Evolutionary conservation across 1,284 basidiomycete species (phyloP).

Genomic region (Rhodotorula sp.): DNA sequence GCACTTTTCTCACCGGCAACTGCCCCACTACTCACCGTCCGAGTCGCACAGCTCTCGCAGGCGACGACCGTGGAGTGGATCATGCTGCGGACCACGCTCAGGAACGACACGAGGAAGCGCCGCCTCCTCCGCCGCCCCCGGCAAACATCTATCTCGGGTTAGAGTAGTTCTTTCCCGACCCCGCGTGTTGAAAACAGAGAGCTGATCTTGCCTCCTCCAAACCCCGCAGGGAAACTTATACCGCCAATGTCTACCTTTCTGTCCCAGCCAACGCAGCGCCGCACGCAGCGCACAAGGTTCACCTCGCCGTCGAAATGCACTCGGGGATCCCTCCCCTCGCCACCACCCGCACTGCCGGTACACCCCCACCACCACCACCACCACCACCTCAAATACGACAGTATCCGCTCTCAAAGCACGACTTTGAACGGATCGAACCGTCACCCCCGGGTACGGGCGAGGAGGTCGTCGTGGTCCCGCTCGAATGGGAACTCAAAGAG

Average conservation of each 20-base stretch:
- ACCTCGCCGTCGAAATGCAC: slow-evolving; percentile 46
- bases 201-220: neutral
- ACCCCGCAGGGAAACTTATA: neutral
- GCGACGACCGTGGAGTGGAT: too few species aligned
- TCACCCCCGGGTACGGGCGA: too few species aligned
- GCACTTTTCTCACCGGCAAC: too few species aligned
- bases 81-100: too few species aligned
- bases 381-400: neutral
- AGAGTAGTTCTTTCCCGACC: too few species aligned
- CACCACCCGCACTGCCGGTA: neutral
- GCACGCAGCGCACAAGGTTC: slow-evolving; percentile 32
- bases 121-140: too few species aligned
- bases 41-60: too few species aligned
- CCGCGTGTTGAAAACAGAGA: too few species aligned
- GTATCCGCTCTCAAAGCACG: neutral
- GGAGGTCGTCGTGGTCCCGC: neutral
- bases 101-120: too few species aligned
- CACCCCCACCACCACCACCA: neutral
- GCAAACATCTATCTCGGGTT: too few species aligned
- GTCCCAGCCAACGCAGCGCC: neutral
- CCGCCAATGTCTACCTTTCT: neutral
- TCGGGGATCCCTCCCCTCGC: slow-evolving; percentile 12
- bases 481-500: slow-evolving; percentile 44
- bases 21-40: too few species aligned
- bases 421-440: neutral